Conservation (phyloP, 495 filamentous ascomycete species). For the Geoglossum glabrum region DNA sequence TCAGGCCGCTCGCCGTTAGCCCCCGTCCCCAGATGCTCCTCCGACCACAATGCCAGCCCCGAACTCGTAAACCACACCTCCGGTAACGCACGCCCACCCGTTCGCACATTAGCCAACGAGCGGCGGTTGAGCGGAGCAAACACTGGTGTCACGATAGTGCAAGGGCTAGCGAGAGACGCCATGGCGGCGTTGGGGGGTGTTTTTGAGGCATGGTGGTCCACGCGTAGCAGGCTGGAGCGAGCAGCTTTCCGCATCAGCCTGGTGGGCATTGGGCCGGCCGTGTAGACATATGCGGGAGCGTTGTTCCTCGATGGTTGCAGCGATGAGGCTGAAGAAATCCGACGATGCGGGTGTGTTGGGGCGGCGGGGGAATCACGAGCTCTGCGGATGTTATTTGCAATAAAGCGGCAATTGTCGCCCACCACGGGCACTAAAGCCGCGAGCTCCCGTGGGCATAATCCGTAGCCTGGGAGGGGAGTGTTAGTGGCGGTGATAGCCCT, state of each 20-base stretch:
- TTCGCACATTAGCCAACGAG: slow-evolving; percentile 10
- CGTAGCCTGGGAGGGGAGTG: too few species aligned
- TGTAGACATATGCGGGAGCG: slow-evolving; percentile 4
- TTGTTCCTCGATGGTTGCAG: too few species aligned
- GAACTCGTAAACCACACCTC: slow-evolving; percentile 15
- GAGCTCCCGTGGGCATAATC: too few species aligned
- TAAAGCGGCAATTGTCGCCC: too few species aligned
- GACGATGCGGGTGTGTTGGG: too few species aligned
- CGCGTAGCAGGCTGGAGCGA: slow-evolving; percentile 4
- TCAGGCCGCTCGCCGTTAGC: slow-evolving; percentile 33
- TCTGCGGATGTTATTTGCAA: too few species aligned
- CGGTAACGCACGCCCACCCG: slow-evolving; percentile 7
- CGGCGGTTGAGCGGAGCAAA: neutral
- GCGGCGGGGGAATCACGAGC: too few species aligned
- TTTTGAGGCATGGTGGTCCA: neutral
- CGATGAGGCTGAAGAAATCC: too few species aligned
- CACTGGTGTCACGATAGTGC: neutral
- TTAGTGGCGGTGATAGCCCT: too few species aligned
- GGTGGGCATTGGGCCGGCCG: neutral
- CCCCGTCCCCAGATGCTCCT: neutral
- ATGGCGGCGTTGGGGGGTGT: neutral
- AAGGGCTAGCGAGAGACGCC: neutral
- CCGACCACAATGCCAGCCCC: neutral
- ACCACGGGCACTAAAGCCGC: too few species aligned
- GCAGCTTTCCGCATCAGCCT: slow-evolving; percentile 8